phyloP scores from a whole-genome alignment of 31 red algal species.

The Endocladia muricata region DNA sequence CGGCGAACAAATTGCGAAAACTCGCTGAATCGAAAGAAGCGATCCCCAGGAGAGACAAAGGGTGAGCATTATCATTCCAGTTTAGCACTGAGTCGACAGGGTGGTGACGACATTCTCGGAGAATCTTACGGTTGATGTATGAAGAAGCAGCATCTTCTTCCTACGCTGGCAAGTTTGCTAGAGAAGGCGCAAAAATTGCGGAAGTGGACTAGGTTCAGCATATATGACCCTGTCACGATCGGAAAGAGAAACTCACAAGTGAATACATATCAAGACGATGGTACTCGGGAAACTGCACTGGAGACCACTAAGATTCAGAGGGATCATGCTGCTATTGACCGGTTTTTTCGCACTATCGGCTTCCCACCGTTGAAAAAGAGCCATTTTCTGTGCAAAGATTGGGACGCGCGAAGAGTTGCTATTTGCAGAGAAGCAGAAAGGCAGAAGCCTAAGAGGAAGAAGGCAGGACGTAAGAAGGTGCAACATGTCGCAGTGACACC shows the following conservation, averaged over 20 bases:
- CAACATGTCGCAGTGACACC: background rate
- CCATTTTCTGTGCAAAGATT: background rate
- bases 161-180: background rate
- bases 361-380: background rate
- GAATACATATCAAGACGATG: background rate
- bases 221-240: too few relatives aligned
- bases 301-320: background rate
- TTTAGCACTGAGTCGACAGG: too few relatives aligned
- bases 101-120: too few relatives aligned
- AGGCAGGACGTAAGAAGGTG: background rate
- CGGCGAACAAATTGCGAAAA: too few relatives aligned
- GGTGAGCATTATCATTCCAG: too few relatives aligned
- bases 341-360: background rate
- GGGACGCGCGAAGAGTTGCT: background rate
- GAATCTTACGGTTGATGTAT: too few relatives aligned
- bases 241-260: background rate
- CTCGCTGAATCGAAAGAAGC: too few relatives aligned
- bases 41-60: too few relatives aligned
- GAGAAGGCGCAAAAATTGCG: background rate
- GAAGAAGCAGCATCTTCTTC: too few relatives aligned
- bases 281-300: background rate
- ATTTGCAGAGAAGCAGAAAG: background rate
- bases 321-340: background rate
- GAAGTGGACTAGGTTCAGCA: constrained; percentile 9
- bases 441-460: background rate